Evolutionary conservation across 768 basidiomycete genomes (phyloP).

Genomic region (Termitomyces sp.): DNA sequence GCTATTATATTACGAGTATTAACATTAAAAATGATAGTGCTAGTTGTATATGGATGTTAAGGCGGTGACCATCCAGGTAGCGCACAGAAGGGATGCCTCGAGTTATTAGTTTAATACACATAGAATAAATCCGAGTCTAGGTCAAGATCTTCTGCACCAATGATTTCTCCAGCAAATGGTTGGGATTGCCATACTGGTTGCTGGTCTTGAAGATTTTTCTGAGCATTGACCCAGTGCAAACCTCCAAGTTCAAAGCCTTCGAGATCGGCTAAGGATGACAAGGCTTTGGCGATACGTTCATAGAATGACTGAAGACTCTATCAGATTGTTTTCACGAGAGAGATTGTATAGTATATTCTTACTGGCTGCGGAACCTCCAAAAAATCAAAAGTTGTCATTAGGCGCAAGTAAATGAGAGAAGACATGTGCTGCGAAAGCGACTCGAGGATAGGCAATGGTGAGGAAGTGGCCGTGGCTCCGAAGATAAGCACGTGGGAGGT

Average conservation of each 20-base stretch:
- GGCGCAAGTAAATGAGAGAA: conserved; percentile 60
- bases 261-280: conserved; percentile 60
- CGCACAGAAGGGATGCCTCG: not conserved
- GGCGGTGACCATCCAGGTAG: not conserved
- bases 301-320: conserved; percentile 51
- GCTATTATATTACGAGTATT: not conserved
- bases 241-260: conserved; percentile 72
- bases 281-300: conserved; percentile 51
- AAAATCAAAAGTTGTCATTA: conserved; percentile 58
- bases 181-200: conserved; percentile 54
- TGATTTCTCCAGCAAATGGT: conserved; percentile 32
- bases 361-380: conserved; percentile 49
- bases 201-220: conserved; percentile 37
- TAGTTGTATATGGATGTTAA: not conserved
- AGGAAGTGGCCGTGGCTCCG: conserved; percentile 54
- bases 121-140: conserved; percentile 32
- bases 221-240: conserved; percentile 69
- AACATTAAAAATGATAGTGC: not conserved
- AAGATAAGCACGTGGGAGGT: conserved; percentile 53
- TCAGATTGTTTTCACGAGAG: conserved; percentile 13
- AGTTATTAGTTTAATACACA: conserved; percentile 24
- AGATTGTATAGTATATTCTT: conserved; percentile 25
- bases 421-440: conserved; percentile 55
- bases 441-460: conserved; percentile 56
- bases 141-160: conserved; percentile 27